Percentiles rank a stretch among this genome's conserved stretches.
Conservation (phyloP, 2,329 filamentous ascomycete genomes). For the Trichothecium sympodiale region DNA sequence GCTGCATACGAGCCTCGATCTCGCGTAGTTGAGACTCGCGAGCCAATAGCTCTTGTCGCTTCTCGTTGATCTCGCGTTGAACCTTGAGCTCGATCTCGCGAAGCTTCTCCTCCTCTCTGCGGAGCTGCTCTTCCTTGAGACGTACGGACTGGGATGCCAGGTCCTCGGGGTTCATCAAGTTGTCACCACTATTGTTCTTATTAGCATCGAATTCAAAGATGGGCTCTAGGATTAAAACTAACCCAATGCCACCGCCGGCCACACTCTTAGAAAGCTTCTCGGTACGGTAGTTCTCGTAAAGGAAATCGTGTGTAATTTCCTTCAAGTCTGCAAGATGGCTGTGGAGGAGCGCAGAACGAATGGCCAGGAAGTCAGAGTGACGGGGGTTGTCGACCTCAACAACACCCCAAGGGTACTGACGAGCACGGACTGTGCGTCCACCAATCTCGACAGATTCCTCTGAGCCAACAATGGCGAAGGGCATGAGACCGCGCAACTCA, state of each 20-base stretch:
- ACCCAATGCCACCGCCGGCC: constrained; percentile 79
- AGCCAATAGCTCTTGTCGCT: constrained; percentile 93
- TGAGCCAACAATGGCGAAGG: constrained; percentile 95
- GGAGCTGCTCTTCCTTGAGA: constrained; percentile 98
- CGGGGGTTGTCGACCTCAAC: constrained; percentile 98
- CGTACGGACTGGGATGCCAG: constrained; percentile 94
- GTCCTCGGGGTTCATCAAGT: constrained; percentile 93
- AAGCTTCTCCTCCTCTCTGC: constrained; percentile 98
- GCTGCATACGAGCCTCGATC: constrained; percentile 95
- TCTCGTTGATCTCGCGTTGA: constrained; percentile 99
- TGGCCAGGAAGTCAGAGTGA: constrained; percentile 96
- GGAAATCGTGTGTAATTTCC: constrained; percentile 99
- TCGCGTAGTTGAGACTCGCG: constrained; percentile 97
- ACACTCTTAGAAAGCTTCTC: constrained; percentile 99
- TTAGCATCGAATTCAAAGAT: not conserved
- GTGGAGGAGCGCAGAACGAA: constrained; percentile 91
- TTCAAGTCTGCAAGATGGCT: constrained; percentile 97
- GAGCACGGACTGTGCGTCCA: constrained; percentile 80
- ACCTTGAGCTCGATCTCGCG: constrained; percentile 99
- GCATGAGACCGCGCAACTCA: constrained; percentile 93
- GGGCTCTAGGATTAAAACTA: constrained; percentile 34
- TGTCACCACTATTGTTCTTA: constrained; percentile 43
- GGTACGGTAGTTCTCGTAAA: constrained; percentile 99
- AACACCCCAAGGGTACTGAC: constrained; percentile 98
- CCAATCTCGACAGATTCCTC: constrained; percentile 93